Percentiles rank a stretch among this genome's conserved stretches.
Evolutionary conservation across 2,329 filamentous ascomycete species (phyloP).

Genomic region (Fusarium sp.): DNA sequence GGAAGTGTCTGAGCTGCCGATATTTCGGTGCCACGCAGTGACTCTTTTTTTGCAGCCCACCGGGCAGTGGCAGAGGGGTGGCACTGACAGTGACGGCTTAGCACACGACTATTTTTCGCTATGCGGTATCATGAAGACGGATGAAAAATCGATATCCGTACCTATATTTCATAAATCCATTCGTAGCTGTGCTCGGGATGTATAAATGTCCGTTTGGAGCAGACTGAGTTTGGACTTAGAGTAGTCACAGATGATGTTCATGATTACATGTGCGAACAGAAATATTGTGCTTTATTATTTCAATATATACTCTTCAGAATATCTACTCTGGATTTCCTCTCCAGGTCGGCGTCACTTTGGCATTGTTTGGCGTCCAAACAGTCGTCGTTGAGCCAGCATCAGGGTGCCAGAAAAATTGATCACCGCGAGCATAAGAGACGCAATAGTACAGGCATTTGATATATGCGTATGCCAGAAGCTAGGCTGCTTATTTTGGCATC

Average conservation of each 20-base stretch:
- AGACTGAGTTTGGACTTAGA: neutral
- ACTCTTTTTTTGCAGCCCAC: neutral
- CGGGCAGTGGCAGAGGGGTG: conserved; percentile 21
- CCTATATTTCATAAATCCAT: neutral
- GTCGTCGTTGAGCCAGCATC: neutral
- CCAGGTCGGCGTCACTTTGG: neutral
- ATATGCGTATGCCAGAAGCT: too few relatives aligned
- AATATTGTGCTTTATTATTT: too few relatives aligned
- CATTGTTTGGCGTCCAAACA: neutral
- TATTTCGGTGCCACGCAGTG: neutral
- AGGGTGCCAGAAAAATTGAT: neutral
- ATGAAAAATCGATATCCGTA: neutral
- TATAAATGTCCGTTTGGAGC: neutral
- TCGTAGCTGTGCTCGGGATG: neutral
- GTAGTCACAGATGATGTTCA: neutral
- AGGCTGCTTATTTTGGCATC: neutral
- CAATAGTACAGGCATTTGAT: neutral
- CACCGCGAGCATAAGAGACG: neutral
- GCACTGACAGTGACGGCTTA: conserved; percentile 1
- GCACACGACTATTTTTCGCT: neutral
- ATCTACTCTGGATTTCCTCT: neutral
- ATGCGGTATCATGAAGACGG: neutral
- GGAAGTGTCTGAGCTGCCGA: neutral
- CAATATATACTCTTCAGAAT: neutral
- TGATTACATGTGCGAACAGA: neutral